These are phyloP conservation scores for Madurella fahalii DNA, from an alignment of 2,329 filamentous ascomycete species.

Conservation along the genomic window DNA sequence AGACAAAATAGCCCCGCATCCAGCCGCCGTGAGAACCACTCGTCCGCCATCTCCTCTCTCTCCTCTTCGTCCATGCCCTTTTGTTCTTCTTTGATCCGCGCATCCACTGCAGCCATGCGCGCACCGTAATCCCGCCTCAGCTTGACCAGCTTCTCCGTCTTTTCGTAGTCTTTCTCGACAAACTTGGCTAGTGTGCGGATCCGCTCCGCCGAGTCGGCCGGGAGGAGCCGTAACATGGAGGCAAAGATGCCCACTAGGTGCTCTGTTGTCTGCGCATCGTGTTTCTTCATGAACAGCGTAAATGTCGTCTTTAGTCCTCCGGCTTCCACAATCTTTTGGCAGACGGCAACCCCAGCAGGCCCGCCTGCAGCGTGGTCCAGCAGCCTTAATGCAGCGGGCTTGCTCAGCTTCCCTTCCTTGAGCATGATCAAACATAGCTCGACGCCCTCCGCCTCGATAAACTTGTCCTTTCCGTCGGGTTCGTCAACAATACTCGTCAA, in stretches of 20 bases:
- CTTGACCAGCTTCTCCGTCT: slow-evolving; percentile 67
- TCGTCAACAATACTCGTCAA: slow-evolving; percentile 78
- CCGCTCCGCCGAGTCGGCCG: slow-evolving; percentile 69
- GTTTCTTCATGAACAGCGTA: slow-evolving; percentile 79
- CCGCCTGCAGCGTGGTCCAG: slow-evolving; percentile 77
- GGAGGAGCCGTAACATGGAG: slow-evolving; percentile 73
- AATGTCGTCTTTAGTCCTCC: slow-evolving; percentile 84
- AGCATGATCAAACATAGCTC: slow-evolving; percentile 92
- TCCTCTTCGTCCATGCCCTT: slow-evolving; percentile 48
- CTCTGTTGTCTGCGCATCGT: slow-evolving; percentile 65
- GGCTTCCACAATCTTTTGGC: slow-evolving; percentile 72
- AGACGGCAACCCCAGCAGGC: slow-evolving; percentile 53
- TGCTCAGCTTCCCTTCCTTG: slow-evolving; percentile 80
- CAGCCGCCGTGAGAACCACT: slow-evolving; percentile 70
- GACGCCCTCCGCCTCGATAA: slow-evolving; percentile 85
- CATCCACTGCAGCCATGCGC: slow-evolving; percentile 59
- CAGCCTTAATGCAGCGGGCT: slow-evolving; percentile 70
- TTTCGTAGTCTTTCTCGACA: slow-evolving; percentile 89
- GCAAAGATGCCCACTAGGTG: slow-evolving; percentile 83
- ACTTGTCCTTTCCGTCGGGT: slow-evolving; percentile 68
- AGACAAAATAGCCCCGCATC: slow-evolving; percentile 82
- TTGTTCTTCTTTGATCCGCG: slow-evolving; percentile 48
- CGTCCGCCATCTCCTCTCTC: slow-evolving; percentile 61
- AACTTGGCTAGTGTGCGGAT: slow-evolving; percentile 91
- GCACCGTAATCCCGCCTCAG: slow-evolving; percentile 68